Conservation (phyloP, 805 yeast genomes). For the Brettanomyces custersianus region DNA sequence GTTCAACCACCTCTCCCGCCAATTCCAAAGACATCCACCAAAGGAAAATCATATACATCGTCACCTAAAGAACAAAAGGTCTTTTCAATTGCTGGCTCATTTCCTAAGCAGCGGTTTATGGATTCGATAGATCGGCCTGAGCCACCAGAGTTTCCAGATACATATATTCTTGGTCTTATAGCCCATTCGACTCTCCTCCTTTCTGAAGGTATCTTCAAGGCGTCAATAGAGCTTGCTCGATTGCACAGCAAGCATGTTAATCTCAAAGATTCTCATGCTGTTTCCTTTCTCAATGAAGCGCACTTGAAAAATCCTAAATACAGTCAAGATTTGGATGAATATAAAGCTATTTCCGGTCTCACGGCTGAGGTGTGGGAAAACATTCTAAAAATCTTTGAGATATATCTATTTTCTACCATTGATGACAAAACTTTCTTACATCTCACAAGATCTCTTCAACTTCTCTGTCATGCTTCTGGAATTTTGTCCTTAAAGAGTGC, state of each 20-base stretch:
- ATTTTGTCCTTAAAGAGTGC: constrained; percentile 47
- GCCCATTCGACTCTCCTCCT: constrained; percentile 42
- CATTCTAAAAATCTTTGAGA: constrained; percentile 35
- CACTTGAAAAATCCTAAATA: constrained; percentile 10
- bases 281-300: constrained; percentile 16
- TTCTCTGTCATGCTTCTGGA: constrained; percentile 76
- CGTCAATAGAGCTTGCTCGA: constrained; percentile 34
- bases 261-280: background rate
- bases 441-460: constrained; percentile 66
- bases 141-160: constrained; percentile 58
- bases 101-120: constrained; percentile 45
- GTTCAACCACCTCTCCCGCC: constrained; percentile 20
- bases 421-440: constrained; percentile 65
- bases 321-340: constrained; percentile 5
- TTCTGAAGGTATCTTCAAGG: constrained; percentile 61
- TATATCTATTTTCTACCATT: constrained; percentile 54
- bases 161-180: constrained; percentile 54
- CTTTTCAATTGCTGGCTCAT: constrained; percentile 35
- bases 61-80: constrained; percentile 10
- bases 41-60: background rate
- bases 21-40: constrained; percentile 10
- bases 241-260: background rate
- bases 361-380: constrained; percentile 28
- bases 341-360: constrained; percentile 16
- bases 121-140: constrained; percentile 77